Percentiles rank a stretch among this genome's conserved stretches.
Conservation (phyloP, 306 rosid species). For the Cucurbita ficifolia region DNA sequence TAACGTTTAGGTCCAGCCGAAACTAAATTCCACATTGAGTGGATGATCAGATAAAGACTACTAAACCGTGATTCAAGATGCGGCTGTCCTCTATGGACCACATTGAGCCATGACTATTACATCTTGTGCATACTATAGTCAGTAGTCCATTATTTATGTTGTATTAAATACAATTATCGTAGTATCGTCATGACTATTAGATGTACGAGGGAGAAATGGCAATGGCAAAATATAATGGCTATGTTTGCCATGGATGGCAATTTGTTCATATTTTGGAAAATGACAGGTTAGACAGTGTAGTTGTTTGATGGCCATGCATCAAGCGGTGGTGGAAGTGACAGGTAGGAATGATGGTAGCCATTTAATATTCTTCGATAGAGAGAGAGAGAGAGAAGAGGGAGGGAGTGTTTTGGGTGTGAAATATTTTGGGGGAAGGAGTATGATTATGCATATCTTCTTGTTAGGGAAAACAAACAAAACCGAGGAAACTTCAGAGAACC, state of each 20-base stretch:
- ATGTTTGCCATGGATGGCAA: no score
- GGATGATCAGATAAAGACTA: neutral
- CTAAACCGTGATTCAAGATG: neutral
- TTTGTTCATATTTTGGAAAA: no score
- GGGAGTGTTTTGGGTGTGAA: neutral
- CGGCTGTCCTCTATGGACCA: neutral
- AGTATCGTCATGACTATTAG: neutral
- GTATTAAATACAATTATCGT: no score
- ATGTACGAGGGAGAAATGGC: neutral
- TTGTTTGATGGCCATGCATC: neutral
- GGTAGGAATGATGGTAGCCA: neutral
- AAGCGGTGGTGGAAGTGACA: neutral
- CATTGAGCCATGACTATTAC: no score
- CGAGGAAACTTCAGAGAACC: slow-evolving; percentile 48
- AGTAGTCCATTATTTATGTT: no score
- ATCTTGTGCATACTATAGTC: no score
- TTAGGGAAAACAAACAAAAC: slow-evolving; percentile 29
- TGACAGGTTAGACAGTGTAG: no score
- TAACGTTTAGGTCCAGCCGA: neutral
- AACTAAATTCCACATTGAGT: neutral
- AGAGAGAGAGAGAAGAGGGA: neutral
- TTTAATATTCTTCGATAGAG: neutral
- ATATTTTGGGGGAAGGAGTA: neutral
- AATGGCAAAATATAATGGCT: neutral
- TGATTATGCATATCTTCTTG: slow-evolving; percentile 4